Evolutionary conservation across 2,329 filamentous ascomycete genomes (phyloP), one percentile per base, ranked within the genome.

Genomic region (Fusarium palustre): DNA sequence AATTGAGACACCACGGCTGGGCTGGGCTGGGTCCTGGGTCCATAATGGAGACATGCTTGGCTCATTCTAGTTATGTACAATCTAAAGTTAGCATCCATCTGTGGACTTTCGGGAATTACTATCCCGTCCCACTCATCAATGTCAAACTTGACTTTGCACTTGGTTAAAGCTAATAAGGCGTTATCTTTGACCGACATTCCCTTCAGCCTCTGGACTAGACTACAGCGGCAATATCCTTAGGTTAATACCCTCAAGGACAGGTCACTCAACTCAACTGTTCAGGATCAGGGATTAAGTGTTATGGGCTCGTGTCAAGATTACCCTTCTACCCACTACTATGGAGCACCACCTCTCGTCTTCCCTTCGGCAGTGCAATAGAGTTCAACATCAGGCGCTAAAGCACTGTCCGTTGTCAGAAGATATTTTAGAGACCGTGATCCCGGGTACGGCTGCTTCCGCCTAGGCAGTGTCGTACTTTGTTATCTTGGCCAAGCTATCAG

Each of bases 381-480:
- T 70, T 69, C 66, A 63, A 42, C 52, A 41, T 31, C 52, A 48
- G 45, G 47, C 66, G 56, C 66, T 49, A 69, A 48, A 45, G 41
- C 24, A 20, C 30, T 39, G 28, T 46, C 39, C 41, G 63, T 58
- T 63, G 52, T 59, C 43, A 67, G 45, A 60, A 46, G 30, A 38
- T 30, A 28, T 33, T 30, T 24, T 18, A 36, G 47, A n/a, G n/a
- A 33, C 31, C 24, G 30, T 54, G 63, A 64, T 68, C 63, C 47
- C 25, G 48, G 48, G 48, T 39, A 58, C 66, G 62, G 66, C 52
- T 64, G 66, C 66, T 70, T 70, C 66, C 66, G 59, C 30, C 16
- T 13, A 50, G 13, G 48, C 48, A 50, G 24, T n/a, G 34, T 52
- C 24, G 48, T 18, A 39, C 24, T 15, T 39, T 22, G n/a, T 16